Evolutionary conservation across 73 alveolate species (phyloP), one percentile per base, ranked within the genome.

Genomic region (Blepharisma japonicum): DNA sequence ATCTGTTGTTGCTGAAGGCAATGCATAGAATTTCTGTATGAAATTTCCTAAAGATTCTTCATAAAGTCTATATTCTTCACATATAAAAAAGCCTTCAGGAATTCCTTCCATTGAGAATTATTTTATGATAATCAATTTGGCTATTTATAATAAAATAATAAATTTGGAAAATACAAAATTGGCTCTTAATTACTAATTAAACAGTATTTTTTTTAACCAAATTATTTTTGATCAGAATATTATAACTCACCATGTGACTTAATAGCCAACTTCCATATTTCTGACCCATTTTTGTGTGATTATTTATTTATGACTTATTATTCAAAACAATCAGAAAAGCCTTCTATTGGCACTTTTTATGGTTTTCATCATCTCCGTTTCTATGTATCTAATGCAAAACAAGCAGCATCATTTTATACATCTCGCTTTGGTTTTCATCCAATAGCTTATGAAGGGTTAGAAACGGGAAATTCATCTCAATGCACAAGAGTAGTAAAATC

Each of bases 321-420:
- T 76, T 72, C 6, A 8, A 68, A 68, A 27, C 72, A 56, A 56
- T 83, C 78, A 27, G 77, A 80, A 81, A 79, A 85, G 67, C 98
- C 98, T 8, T 90, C 82, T 21, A 87, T 87, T 7, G 98, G 98
- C 25, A 79, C 55, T 27, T 92, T 92, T 91, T 84, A 61, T 0
- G 97, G 93, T 4, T 90, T 91, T 70, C 95, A 91, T 68, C 98
- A 93, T 83, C 55, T 90, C 45, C 85, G 84, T 21, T 88, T 93
- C 87, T 87, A 86, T 82, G 96, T 91, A 23, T 90, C 95, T 61
- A 93, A 93, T 55, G 98, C 98, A 32, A 80, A 81, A 55, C 91
- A 93, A 86, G 97, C 97, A 38, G 97, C 98, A n/a, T 83, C 95
- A 4, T 93, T 54, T 85, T 93, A 91, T 83, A 90, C 87, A 45